Evolutionary conservation across 225 moss, liverwort and hornwort species (phyloP).

Genomic region (Marchantia polymorpha): DNA sequence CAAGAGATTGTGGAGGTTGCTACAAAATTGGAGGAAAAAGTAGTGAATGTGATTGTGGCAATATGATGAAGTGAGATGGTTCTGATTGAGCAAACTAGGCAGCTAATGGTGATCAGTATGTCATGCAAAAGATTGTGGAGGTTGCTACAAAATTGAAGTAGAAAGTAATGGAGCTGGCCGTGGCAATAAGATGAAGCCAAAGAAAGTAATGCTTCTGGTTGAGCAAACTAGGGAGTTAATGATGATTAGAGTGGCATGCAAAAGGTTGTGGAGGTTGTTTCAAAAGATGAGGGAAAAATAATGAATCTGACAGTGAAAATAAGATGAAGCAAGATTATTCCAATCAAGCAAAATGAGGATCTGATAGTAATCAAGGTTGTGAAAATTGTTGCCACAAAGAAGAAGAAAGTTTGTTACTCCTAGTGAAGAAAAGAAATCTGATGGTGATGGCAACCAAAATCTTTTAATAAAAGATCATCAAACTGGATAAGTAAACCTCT

Average conservation of each 20-base stretch:
- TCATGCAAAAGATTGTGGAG: conserved; percentile 34
- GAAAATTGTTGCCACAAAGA: conserved; percentile 35
- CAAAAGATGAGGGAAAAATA: no score
- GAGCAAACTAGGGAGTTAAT: conserved; percentile 89
- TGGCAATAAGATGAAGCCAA: conserved; percentile 74
- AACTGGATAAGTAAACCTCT: no score
- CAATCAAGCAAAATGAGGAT: no score
- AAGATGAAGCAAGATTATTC: no score
- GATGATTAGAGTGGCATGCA: no score
- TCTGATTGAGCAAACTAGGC: conserved; percentile 94
- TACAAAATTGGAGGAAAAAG: no score
- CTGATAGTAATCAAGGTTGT: no score
- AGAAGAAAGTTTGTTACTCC: conserved; percentile 35
- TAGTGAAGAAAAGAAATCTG: conserved; percentile 42
- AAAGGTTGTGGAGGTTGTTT: conserved; percentile 30
- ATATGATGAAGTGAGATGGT: conserved; percentile 81
- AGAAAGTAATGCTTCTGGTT: conserved; percentile 83
- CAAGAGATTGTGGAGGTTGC: conserved; percentile 36
- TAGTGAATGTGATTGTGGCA: conserved; percentile 73
- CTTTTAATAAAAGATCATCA: no score
- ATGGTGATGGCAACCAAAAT: no score
- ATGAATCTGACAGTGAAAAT: no score
- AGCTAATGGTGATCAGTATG: conserved; percentile 58
- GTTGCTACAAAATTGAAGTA: no score
- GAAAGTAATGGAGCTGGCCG: conserved; percentile 78